Percentiles rank a stretch among this genome's conserved stretches.
Evolutionary conservation across 768 basidiomycete genomes (phyloP).

Genomic region (Boletales sp.): DNA sequence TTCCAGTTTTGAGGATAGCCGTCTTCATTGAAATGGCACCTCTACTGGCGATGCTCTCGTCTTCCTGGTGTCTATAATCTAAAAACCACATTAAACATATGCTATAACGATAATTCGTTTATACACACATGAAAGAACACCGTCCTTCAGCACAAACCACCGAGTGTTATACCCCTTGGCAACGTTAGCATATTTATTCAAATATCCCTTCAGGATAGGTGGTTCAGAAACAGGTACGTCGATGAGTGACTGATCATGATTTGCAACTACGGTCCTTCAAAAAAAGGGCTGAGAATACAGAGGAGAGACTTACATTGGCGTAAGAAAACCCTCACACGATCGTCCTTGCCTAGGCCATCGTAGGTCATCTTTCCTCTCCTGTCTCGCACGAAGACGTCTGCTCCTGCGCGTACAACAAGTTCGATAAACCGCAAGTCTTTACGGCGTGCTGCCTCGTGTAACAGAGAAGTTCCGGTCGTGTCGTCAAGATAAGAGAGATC

Average conservation of each 20-base stretch:
- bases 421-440: conserved; percentile 81
- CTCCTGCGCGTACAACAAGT: conserved; percentile 79
- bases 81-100: conserved; percentile 2
- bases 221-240: conserved; percentile 48
- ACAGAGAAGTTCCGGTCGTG: conserved; percentile 67
- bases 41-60: conserved; percentile 79
- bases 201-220: conserved; percentile 67
- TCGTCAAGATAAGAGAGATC: conserved; percentile 82
- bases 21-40: conserved; percentile 88
- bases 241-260: conserved; percentile 74
- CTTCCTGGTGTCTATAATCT: conserved; percentile 87
- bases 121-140: conserved; percentile 76
- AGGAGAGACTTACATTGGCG: conserved; percentile 63
- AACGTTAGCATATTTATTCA: conserved; percentile 92
- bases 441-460: conserved; percentile 84
- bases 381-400: conserved; percentile 86
- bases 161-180: conserved; percentile 85
- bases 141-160: conserved; percentile 90
- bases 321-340: conserved; percentile 77
- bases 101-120: background rate
- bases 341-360: conserved; percentile 73
- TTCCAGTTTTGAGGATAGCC: conserved; percentile 56
- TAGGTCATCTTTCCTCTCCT: conserved; percentile 64
- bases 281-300: background rate
- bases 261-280: conserved; percentile 52